These are phyloP conservation scores for Cryptococcus wingfieldii DNA, from an alignment of 1,284 basidiomycete species.

Conservation along the genomic window DNA sequence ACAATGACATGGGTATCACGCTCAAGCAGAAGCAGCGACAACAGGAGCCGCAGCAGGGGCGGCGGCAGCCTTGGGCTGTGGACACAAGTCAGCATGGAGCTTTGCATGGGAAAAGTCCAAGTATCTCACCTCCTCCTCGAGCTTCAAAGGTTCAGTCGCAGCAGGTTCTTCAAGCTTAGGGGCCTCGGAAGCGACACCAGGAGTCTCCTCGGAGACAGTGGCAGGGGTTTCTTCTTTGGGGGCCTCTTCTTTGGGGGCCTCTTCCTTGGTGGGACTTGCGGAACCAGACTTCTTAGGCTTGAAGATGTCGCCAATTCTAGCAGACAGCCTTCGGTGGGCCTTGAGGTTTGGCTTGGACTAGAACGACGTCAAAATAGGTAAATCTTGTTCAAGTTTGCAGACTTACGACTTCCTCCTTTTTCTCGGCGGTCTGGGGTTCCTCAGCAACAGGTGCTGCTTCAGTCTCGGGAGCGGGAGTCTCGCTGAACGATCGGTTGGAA, in stretches of 20 bases:
- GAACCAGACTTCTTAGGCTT: constrained; percentile 37
- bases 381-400: not conserved
- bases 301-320: constrained; percentile 35
- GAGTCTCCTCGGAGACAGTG: constrained; percentile 13
- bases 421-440: not conserved
- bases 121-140: constrained; percentile 42
- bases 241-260: constrained; percentile 26
- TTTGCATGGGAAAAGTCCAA: not conserved
- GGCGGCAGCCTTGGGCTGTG: constrained; percentile 22
- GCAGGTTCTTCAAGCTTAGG: constrained; percentile 40
- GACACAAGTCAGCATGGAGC: not conserved
- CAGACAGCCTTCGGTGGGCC: constrained; percentile 42
- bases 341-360: constrained; percentile 31
- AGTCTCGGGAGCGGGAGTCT: too few species aligned
- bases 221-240: constrained; percentile 19
- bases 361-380: not conserved
- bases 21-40: constrained; percentile 37
- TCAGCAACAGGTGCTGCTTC: too few species aligned
- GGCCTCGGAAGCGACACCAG: constrained; percentile 31
- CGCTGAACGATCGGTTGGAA: too few species aligned
- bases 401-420: constrained; percentile 9
- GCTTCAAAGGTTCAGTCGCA: constrained; percentile 39
- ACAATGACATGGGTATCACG: not conserved
- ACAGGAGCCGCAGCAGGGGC: constrained; percentile 29
- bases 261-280: constrained; percentile 24